phyloP scores from a whole-genome alignment of 2,329 filamentous ascomycete species.

The Arthroderma uncinatum region DNA sequence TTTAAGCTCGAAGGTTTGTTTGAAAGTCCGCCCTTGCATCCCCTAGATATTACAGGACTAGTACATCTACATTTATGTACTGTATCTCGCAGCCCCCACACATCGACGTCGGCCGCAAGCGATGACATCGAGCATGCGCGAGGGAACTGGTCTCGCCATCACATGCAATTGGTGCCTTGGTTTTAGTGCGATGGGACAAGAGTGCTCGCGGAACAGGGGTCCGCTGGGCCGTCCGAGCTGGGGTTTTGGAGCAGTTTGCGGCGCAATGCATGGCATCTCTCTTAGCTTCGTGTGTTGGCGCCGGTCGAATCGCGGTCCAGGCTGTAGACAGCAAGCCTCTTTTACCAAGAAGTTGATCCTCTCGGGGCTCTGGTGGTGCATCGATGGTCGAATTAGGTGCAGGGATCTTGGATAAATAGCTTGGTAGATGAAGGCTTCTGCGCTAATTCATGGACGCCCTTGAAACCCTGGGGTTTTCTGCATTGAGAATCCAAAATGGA shows the following conservation, averaged over 20 bases:
- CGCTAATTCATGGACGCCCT: neutral
- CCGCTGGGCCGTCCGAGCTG: neutral
- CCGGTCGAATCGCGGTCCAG: neutral
- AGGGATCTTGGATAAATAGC: constrained; percentile 3
- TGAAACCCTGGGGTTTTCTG: neutral
- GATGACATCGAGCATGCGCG: neutral
- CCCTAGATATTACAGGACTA: neutral
- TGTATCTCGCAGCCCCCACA: neutral
- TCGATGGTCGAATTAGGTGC: neutral
- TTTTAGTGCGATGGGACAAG: neutral
- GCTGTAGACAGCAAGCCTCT: neutral
- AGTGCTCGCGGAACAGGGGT: neutral
- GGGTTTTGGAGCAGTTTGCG: neutral
- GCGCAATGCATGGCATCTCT: neutral
- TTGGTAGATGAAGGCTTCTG: neutral
- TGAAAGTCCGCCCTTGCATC: neutral
- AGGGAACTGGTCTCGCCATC: neutral
- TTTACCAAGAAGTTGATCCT: neutral
- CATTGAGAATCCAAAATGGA: neutral
- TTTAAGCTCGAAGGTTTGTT: neutral
- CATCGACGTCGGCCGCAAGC: neutral
- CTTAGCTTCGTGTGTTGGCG: neutral
- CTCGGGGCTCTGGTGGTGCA: neutral
- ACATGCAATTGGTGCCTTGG: neutral
- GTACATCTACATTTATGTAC: neutral